Evolutionary conservation across 2,329 filamentous ascomycete genomes (phyloP), one percentile per base, ranked within the genome.

Genomic region (Acephala macrosclerotiorum): DNA sequence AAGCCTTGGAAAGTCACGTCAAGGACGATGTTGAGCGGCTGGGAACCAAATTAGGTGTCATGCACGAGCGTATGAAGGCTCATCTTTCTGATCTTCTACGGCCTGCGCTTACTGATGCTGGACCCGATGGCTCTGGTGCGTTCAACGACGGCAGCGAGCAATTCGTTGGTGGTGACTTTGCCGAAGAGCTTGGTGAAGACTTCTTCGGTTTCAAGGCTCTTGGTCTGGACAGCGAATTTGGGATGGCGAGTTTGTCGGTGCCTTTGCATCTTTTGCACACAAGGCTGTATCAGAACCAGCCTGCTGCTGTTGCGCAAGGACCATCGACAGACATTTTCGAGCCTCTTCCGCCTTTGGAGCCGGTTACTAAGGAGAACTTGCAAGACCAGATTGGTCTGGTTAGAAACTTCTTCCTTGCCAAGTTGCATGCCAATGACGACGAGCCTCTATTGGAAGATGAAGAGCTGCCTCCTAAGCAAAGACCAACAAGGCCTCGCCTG

Each of bases 151-250:
- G 94, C 70, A 97, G 94, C 78, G 96, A 99, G 70, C 96, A 98
- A 76, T 99, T 98, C 73, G 90, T 97, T 57, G 93, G 92, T 55
- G 96, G 96, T 68, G 96, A 99, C 78, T 99, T 99, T 77, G 96
- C 96, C 0, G 96, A 97, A 77, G 96, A 99, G 73, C 91, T 99
- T 14, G 95, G 94, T 67, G 96, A 99, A 82, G 96, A 99, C 80
- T 99, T 97, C 86, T 99, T 99, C 75, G 96, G 96, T 33, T 98
- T 99, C 86, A 94, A 94, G 76, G 94, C 97, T 66, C 87, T 99
- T 55, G 96, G 96, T 51, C 85, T 99, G 65, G 94, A 97, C 74
- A 91, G 89, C 72, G 96, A 99, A 77, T 91, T 98, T 76, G 94
- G 94, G 20, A 85, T 96, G 68, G 90, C 95, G 36, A 91, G 91